A percentile compares a stretch with the other conserved stretches of the same genome.
Evolutionary conservation across 2,329 filamentous ascomycete species (phyloP).

Genomic region (Cladophialophora exuberans): DNA sequence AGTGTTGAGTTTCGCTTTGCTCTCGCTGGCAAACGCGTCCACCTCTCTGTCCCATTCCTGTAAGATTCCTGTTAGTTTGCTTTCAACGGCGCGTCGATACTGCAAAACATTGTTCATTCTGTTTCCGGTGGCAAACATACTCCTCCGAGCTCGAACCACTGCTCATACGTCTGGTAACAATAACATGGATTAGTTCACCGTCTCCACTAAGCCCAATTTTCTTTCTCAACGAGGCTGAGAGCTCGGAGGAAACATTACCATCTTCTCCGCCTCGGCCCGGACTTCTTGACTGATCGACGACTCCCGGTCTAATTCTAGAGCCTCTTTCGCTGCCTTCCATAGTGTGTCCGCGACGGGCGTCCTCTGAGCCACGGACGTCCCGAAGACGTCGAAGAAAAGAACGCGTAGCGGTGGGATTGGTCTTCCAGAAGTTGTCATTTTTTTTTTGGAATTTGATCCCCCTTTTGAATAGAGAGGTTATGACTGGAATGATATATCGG

Average conservation of each 20-base stretch:
- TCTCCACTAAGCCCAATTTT: too few relatives aligned
- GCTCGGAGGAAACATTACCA: not conserved
- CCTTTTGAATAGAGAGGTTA: too few relatives aligned
- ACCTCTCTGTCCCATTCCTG: constrained; percentile 14
- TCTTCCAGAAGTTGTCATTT: too few relatives aligned
- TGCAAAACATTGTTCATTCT: too few relatives aligned
- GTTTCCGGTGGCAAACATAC: too few relatives aligned
- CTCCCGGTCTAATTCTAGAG: not conserved
- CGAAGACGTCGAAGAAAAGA: constrained; percentile 6
- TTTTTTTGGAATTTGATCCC: too few relatives aligned
- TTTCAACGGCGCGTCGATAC: too few relatives aligned
- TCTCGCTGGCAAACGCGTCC: constrained; percentile 1
- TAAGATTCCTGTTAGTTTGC: constrained; percentile 1
- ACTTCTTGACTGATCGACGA: not conserved
- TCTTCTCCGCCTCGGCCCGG: not conserved
- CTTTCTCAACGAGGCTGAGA: not conserved
- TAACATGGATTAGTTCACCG: not conserved
- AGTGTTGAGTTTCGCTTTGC: constrained; percentile 13
- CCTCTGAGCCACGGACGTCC: not conserved
- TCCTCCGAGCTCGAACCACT: constrained; percentile 4
- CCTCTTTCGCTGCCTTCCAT: not conserved
- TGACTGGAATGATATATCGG: too few relatives aligned
- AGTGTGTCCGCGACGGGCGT: not conserved
- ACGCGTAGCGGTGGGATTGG: not conserved
- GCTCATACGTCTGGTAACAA: not conserved